Percentiles rank a stretch among this genome's conserved stretches.
Evolutionary conservation across 257 asterid genomes (phyloP).

Genomic region (Ligustrum vulgare): DNA sequence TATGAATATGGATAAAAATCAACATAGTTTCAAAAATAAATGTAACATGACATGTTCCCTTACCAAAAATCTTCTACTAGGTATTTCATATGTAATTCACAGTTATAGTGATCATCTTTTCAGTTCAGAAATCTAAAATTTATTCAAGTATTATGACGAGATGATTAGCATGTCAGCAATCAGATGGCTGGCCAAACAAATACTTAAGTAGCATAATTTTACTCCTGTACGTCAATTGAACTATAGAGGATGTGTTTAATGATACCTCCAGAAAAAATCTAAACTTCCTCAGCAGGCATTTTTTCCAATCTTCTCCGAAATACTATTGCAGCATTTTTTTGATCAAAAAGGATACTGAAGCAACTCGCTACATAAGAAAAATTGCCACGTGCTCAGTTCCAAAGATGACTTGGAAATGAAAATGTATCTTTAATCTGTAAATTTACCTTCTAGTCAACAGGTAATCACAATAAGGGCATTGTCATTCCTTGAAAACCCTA

Average conservation of each 20-base stretch:
- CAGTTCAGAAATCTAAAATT: slow-evolving; percentile 8
- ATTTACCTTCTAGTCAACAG: neutral
- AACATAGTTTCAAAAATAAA: slow-evolving; percentile 13
- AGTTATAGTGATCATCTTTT: slow-evolving; percentile 10
- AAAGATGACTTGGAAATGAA: neutral
- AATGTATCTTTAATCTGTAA: neutral
- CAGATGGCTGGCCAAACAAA: slow-evolving; percentile 8
- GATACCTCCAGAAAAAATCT: slow-evolving; percentile 12
- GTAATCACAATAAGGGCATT: slow-evolving; percentile 1
- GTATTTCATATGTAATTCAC: slow-evolving; percentile 12
- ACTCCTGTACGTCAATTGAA: neutral
- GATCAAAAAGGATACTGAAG: neutral
- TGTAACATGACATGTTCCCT: slow-evolving; percentile 14
- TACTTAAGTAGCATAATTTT: slow-evolving; percentile 10
- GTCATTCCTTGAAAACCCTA: neutral
- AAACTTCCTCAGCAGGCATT: slow-evolving; percentile 10
- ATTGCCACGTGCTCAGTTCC: neutral
- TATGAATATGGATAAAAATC: slow-evolving; percentile 7
- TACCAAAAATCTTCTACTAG: slow-evolving; percentile 3
- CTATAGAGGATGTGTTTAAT: slow-evolving; percentile 11
- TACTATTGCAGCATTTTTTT: slow-evolving; percentile 2
- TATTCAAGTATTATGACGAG: slow-evolving; percentile 5
- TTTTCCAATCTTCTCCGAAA: slow-evolving; percentile 5
- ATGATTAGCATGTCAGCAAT: slow-evolving; percentile 17
- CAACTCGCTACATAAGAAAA: neutral